These are phyloP conservation scores for Aureobasidium lini DNA, from an alignment of 2,329 filamentous ascomycete species.

Conservation along the genomic window DNA sequence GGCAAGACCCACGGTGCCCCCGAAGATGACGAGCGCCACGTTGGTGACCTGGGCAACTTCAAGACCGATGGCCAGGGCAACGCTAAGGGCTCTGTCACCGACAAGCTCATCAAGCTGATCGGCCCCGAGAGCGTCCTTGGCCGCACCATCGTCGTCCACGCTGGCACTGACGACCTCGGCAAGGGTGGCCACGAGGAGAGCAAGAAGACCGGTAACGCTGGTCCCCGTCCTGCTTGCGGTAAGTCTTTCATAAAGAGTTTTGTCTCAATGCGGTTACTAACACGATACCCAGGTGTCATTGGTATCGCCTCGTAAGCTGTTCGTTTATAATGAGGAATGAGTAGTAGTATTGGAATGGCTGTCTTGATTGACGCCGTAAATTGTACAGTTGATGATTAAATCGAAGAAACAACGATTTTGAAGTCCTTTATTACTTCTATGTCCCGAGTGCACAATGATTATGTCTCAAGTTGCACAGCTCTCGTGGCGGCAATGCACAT, in stretches of 20 bases:
- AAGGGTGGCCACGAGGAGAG: constrained; percentile 88
- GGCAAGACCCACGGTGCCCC: constrained; percentile 88
- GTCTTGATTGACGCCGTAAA: neutral
- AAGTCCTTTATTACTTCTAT: neutral
- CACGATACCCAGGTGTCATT: constrained; percentile 25
- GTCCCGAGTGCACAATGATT: neutral
- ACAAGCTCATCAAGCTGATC: constrained; percentile 89
- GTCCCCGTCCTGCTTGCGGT: constrained; percentile 89
- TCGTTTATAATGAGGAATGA: neutral
- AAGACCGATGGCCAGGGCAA: constrained; percentile 91
- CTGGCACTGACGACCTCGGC: constrained; percentile 93
- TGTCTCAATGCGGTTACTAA: neutral
- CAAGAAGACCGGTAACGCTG: constrained; percentile 97
- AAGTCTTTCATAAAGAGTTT: constrained; percentile 30
- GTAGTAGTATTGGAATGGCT: neutral
- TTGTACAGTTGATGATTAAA: constrained; percentile 6
- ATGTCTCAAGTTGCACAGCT: no score
- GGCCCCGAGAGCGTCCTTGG: constrained; percentile 91
- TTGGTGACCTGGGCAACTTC: constrained; percentile 96
- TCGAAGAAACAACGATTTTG: neutral
- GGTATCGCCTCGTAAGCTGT: constrained; percentile 27
- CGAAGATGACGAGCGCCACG: constrained; percentile 75
- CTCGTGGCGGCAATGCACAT: neutral
- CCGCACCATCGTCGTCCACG: constrained; percentile 91
- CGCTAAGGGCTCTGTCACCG: constrained; percentile 68